Evolutionary conservation across 2,329 filamentous ascomycete genomes (phyloP), one percentile per base, ranked within the genome.

Genomic region (Helotiales sp.): DNA sequence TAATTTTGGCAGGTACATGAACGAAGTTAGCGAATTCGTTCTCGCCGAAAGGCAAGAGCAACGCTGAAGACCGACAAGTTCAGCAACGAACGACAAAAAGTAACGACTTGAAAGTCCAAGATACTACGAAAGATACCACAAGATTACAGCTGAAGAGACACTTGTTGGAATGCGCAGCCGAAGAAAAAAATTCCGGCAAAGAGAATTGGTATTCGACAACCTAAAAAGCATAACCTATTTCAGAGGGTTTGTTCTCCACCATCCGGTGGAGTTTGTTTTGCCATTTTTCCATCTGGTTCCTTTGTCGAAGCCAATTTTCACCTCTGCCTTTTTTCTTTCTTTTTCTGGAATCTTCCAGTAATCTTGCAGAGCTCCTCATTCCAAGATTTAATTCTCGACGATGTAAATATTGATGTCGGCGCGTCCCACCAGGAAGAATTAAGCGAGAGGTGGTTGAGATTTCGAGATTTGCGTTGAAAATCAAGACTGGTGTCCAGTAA

Each of bases 211-310:
- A 4, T 20, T 20, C 40, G 10, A 45, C 5, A 45, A 6, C 4
- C 40, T 13, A 30, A 52, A 52, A n/a, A 52, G 49, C 49, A 52
- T 17, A 52, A 17, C 30, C 49, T 26, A 52, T 52, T 17, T 30
- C 49, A 52, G 49, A 28, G 49, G 24, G 49, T n/a, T 30, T 52
- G 49, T 52, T 52, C 26, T 52, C 49, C 49, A 30, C 49, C 49
- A 52, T 30, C 24, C 49, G 49, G 49, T 52, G 49, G 49, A 52
- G 26, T 52, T 52, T 52, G 49, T 52, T 52, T 52, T 52, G 49
- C 26, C 47, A 28, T n/a, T 30, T n/a, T 52, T 7, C 6, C 13
- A 24, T 26, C 6, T 52, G n/a, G 0, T 17, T 52, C n/a, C 8
- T n/a, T 30, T 11, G 11, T 7, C 40, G 2, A 2, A 45, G 40